phyloP scores from a whole-genome alignment of 2,329 filamentous ascomycete genomes.

The Stachybotrys echinatus region DNA sequence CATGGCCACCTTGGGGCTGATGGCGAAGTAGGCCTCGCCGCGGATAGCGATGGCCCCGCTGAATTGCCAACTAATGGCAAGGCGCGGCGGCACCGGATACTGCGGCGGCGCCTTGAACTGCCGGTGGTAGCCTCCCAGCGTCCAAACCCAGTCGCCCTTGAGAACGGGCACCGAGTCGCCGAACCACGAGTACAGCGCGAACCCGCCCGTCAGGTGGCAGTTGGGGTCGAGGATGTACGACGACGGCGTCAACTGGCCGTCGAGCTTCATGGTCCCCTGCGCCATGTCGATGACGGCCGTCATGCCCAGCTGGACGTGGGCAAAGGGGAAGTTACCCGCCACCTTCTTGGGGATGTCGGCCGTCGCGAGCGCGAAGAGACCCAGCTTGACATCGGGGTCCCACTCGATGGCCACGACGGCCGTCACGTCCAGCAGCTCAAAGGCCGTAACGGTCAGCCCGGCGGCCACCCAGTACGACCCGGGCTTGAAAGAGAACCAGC shows the following conservation, averaged over 20 bases:
- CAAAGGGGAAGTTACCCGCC: conserved; percentile 7
- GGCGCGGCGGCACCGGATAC: conserved; percentile 31
- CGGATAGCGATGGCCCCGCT: conserved; percentile 16
- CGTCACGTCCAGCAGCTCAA: conserved; percentile 1
- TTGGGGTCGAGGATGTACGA: conserved; percentile 25
- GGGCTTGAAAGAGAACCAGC: not conserved
- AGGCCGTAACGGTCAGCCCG: not conserved
- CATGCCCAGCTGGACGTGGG: conserved; percentile 22
- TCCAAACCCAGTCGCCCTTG: conserved; percentile 30
- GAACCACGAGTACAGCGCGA: conserved; percentile 20
- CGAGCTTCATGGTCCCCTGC: conserved; percentile 19
- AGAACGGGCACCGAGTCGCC: not conserved
- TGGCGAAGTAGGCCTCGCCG: conserved; percentile 31
- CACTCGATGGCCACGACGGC: not conserved
- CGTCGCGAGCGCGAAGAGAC: conserved; percentile 1
- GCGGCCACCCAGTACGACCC: conserved; percentile 5
- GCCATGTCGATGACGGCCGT: conserved; percentile 18
- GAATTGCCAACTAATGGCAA: conserved; percentile 30
- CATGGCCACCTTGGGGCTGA: conserved; percentile 30
- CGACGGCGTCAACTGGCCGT: conserved; percentile 26
- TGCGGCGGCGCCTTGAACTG: conserved; percentile 23
- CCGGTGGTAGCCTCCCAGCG: conserved; percentile 38
- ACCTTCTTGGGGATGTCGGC: not conserved
- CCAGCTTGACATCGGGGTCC: not conserved
- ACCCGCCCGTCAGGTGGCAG: conserved; percentile 31